Evolutionary conservation across 352 stramenopile species (phyloP), one percentile per base, ranked within the genome.

Genomic region (Phytophthora rubi): DNA sequence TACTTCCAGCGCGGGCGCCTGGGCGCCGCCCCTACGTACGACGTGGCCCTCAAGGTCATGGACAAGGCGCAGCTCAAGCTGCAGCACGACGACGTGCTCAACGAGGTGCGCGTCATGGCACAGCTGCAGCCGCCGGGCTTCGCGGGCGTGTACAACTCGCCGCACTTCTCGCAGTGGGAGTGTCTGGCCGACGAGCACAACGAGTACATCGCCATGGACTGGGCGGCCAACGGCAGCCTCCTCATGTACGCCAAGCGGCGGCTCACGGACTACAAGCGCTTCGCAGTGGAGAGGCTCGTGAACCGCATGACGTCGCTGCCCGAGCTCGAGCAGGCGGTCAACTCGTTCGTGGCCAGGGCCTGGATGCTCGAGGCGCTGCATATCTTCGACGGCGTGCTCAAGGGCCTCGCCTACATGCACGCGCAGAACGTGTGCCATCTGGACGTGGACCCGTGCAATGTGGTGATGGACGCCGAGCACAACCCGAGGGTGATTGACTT

Each of bases 131-230:
- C 82, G 1, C 71, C 81, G 23, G 86, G 86, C 21, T 92, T 94
- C 44, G 49, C 64, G 0, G 85, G 82, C 1, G 47, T 82, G 3
- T 89, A 91, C 73, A 63, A 71, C 37, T 91, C 83, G 62, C 83
- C 80, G 39, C 73, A 88, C 52, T 80, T 94, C 30, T 87, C 82
- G 13, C 86, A 92, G 53, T 94, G 86, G 86, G 86, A 94, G 58
- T 91, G 81, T 77, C 78, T 76, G 47, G 75, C 76, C 8, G 86
- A 94, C 58, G 65, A 65, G 12, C 65, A 71, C 61, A 94, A 94
- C 63, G 86, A 94, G 70, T 94, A 94, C 68, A 93, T 94, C 44
- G 84, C 86, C 2, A 92, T 85, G 75, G 86, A 94, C 57, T 90
- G 77, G 57, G 86, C 82, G 0, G 75, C 85, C 28, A 94, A 94